Conservation (phyloP, 176 grass and related monocot genomes). For the Phyllostachys edulis region DNA sequence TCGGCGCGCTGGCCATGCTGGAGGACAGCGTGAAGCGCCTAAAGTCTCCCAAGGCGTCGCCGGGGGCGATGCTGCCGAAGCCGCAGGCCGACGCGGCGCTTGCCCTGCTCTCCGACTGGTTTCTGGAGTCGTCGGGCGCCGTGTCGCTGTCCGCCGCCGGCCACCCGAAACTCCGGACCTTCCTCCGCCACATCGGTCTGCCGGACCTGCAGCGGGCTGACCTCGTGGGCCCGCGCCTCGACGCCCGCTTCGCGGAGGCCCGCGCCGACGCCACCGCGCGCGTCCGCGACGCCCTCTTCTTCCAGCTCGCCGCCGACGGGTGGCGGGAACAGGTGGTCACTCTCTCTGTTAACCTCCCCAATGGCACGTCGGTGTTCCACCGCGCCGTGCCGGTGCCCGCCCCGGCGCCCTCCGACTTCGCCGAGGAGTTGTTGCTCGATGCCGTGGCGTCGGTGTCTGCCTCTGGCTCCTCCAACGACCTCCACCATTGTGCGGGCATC, state of each 20-base stretch:
- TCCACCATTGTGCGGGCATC: conserved; percentile 72
- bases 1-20: conserved; percentile 64
- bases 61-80: conserved; percentile 54
- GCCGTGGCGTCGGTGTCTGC: conserved; percentile 46
- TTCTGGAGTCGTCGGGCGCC: conserved; percentile 63
- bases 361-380: conserved; percentile 69
- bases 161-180: conserved; percentile 73
- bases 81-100: conserved; percentile 71
- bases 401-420: conserved; percentile 45
- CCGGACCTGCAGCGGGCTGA: conserved; percentile 45
- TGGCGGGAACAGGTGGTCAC: conserved; percentile 53
- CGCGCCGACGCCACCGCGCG: conserved; percentile 57
- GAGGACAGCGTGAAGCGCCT: conserved; percentile 83
- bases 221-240: conserved; percentile 57
- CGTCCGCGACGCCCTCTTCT: conserved; percentile 77
- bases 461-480: conserved; percentile 40
- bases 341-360: conserved; percentile 65
- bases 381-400: conserved; percentile 43
- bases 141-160: conserved; percentile 56
- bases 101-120: conserved; percentile 67
- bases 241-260: conserved; percentile 54
- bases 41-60: conserved; percentile 61
- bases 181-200: conserved; percentile 70
- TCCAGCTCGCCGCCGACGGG: conserved; percentile 76
- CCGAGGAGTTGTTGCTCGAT: conserved; percentile 54